These are phyloP conservation scores for Lepiota brunneoincarnata DNA, from an alignment of 768 basidiomycete genomes.

Conservation along the genomic window DNA sequence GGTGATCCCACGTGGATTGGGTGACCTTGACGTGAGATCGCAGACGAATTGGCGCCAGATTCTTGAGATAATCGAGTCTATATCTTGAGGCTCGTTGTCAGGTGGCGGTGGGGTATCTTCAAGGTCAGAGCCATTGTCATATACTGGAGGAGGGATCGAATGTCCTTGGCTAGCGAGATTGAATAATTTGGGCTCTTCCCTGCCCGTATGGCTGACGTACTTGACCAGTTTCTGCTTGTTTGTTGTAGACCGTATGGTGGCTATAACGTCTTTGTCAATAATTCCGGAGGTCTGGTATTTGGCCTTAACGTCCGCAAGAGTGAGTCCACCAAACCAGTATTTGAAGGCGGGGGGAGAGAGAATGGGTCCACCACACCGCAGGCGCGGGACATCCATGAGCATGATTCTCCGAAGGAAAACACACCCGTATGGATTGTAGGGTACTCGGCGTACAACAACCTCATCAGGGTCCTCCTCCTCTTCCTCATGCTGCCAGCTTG, in stretches of 20 bases:
- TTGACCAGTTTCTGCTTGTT: neutral
- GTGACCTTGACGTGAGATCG: conserved; percentile 1
- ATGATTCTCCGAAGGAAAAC: conserved; percentile 12
- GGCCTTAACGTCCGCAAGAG: neutral
- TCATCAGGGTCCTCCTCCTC: neutral
- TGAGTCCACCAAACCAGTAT: neutral
- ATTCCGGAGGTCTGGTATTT: neutral
- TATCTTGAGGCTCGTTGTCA: neutral
- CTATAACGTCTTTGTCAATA: neutral
- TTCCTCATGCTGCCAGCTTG: neutral
- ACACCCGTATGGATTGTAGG: conserved; percentile 12
- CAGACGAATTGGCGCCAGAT: conserved; percentile 1
- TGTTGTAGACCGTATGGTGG: neutral
- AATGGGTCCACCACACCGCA: neutral
- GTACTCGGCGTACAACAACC: neutral
- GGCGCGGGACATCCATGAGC: neutral
- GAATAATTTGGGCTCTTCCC: neutral
- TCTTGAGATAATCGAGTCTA: neutral
- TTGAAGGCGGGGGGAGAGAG: neutral
- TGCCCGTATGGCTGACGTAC: neutral
- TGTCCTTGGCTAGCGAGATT: neutral
- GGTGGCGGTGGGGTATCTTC: neutral
- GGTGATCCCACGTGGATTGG: neutral
- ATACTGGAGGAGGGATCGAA: neutral
- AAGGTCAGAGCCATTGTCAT: neutral